These are phyloP conservation scores for Tylopilus cervinicoccineus DNA, from an alignment of 768 basidiomycete species.

Conservation along the genomic window DNA sequence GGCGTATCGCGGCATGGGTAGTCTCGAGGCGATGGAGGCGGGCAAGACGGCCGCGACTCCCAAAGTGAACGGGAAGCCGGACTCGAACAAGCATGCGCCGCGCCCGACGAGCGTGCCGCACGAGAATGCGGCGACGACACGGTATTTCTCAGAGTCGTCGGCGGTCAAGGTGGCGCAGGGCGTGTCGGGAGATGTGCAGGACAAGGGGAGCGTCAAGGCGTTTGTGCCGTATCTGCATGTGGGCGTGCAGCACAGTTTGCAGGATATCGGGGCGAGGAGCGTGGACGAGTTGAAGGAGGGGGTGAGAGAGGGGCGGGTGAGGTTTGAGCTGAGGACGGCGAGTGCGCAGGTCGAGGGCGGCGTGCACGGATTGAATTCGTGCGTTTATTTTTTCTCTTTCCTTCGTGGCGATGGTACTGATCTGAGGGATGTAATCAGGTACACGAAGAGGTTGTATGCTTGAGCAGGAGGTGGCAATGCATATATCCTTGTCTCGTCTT, in stretches of 20 bases:
- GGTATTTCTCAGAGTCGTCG: conserved; percentile 57
- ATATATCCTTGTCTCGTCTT: too few relatives aligned
- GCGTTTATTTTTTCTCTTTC: conserved; percentile 34
- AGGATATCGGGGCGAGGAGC: conserved; percentile 82
- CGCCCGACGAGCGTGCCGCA: conserved; percentile 46
- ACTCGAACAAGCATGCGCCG: conserved; percentile 43
- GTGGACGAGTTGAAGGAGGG: conserved; percentile 63
- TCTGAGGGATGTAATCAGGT: conserved; percentile 30
- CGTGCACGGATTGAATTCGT: conserved; percentile 94
- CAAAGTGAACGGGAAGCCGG: conserved; percentile 23
- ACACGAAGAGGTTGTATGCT: conserved; percentile 55
- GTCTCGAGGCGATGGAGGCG: conserved; percentile 89
- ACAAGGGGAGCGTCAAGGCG: conserved; percentile 92
- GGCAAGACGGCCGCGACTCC: conserved; percentile 43
- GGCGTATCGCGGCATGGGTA: conserved; percentile 98
- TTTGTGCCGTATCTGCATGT: conserved; percentile 84
- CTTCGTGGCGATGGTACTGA: conserved; percentile 5
- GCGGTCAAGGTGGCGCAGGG: conserved; percentile 96
- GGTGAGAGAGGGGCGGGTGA: conserved; percentile 61
- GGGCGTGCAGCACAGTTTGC: conserved; percentile 89
- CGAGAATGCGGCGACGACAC: conserved; percentile 93
- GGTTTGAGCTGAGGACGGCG: conserved; percentile 92
- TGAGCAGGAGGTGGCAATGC: conserved; percentile 13
- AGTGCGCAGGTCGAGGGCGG: conserved; percentile 95
- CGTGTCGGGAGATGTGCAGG: conserved; percentile 94